Evolutionary conservation across 2,329 filamentous ascomycete genomes (phyloP).

Genomic region (Fonsecaea erecta): DNA sequence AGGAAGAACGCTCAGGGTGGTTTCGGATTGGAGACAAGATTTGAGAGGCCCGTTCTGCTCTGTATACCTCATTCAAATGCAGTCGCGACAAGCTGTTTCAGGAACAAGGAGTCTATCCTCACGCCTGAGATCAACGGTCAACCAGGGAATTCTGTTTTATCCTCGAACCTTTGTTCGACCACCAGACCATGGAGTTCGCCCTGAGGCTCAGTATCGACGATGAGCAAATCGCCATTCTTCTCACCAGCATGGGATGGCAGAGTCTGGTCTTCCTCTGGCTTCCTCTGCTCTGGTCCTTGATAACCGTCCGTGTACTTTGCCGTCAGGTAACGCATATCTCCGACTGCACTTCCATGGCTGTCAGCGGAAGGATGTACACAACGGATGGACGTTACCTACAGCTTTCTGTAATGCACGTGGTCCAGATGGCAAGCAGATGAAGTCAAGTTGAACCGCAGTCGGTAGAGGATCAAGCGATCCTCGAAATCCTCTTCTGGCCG

Average conservation of each 20-base stretch:
- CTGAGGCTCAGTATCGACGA: neutral
- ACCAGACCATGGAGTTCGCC: neutral
- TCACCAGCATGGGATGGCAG: neutral
- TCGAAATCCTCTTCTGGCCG: constrained; percentile 41
- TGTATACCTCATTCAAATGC: no score
- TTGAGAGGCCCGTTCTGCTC: no score
- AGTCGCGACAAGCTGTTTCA: no score
- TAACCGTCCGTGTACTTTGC: neutral
- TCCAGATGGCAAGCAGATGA: constrained; percentile 3
- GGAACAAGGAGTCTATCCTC: neutral
- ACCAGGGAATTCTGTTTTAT: no score
- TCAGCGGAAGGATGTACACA: neutral
- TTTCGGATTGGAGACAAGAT: no score
- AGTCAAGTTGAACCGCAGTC: constrained; percentile 7
- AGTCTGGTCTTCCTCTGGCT: neutral
- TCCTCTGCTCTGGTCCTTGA: neutral
- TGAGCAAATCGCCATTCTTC: no score
- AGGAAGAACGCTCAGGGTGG: no score
- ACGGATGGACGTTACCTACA: neutral
- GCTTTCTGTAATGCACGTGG: neutral
- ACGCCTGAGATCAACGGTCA: neutral
- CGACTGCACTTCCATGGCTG: neutral
- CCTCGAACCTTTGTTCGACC: no score
- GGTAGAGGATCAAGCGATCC: constrained; percentile 40
- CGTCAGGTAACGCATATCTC: neutral